Evolutionary conservation across 129 eudicot species (phyloP), one percentile per base, ranked within the genome.

Genomic region (Ambrosia artemisiifolia): DNA sequence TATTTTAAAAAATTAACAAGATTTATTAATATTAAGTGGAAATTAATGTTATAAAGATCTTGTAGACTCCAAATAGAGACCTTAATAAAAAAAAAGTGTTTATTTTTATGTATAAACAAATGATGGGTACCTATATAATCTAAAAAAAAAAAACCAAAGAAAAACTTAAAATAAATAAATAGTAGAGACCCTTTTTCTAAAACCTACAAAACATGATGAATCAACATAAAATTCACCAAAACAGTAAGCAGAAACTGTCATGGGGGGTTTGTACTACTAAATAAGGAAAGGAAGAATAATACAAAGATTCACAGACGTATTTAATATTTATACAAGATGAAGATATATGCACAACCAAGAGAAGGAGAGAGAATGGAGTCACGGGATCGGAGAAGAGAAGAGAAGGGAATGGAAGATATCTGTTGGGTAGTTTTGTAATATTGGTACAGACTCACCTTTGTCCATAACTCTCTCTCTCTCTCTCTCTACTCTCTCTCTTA

Each of bases 341-440:
- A 71, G 71, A 78, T 81, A 75, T 71, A 79, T 75, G 76, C 62
- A 76, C 75, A 71, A 70, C 76, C 13, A 70, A 35, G 60, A 35
- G 60, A 67, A 86, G 79, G 87, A 77, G 79, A 83, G 83, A 84
- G 73, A 63, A 78, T 73, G 75, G 67, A 59, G 84, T 80, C 88
- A 84, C 85, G 33, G 59, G 65, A 16, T 59, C 49, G 87, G 79
- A 76, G 66, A 33, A 74, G 79, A 76, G 66, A 33, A 74, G 79
- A 72, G 74, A 70, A 50, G 80, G 67, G 71, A 71, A 32, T 67
- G 70, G 60, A 56, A 72, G 82, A 70, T 67, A 75, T 73, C 74
- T 73, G 80, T 61, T 85, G 64, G 46, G 63, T 66, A 66, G 72
- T 51, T 66, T 57, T 75, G 79, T 60, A 47, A 50, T 64, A 32